Percentiles rank a stretch among this genome's conserved stretches.
Conservation (phyloP, 768 basidiomycete species). For the Calocera viscosa region DNA sequence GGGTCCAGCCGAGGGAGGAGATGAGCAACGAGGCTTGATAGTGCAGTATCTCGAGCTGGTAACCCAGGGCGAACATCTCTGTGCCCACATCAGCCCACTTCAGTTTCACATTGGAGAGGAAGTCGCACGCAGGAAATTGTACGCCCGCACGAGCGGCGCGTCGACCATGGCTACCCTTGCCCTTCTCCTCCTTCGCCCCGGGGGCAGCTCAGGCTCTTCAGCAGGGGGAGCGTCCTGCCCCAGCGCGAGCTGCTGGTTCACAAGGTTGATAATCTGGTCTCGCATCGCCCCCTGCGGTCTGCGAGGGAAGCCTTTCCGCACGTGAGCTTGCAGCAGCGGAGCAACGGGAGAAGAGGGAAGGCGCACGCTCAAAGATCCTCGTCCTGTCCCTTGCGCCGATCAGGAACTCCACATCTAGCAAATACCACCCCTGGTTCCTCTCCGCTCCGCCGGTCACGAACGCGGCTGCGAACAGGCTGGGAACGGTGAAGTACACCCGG, state of each 20-base stretch:
- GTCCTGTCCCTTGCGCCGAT: conserved; percentile 39
- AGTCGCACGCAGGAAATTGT: conserved; percentile 75
- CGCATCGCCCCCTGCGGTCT: conserved; percentile 17
- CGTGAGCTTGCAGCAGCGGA: background rate
- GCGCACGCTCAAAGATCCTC: conserved; percentile 2
- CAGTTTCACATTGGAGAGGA: background rate
- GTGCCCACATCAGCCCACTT: background rate
- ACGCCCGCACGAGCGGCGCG: conserved; percentile 70
- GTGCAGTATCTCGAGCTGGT: conserved; percentile 82
- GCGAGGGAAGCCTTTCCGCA: conserved; percentile 15
- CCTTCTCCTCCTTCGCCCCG: conserved; percentile 3
- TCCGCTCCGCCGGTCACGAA: conserved; percentile 61
- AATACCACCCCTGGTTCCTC: conserved; percentile 56
- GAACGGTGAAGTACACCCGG: conserved; percentile 62
- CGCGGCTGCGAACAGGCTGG: conserved; percentile 59
- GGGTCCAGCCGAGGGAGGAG: conserved; percentile 66
- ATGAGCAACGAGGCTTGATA: conserved; percentile 38
- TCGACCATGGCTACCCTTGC: conserved; percentile 39
- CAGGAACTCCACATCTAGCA: conserved; percentile 41
- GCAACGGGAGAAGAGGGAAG: background rate
- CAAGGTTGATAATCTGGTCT: conserved; percentile 18
- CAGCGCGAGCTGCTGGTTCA: conserved; percentile 19
- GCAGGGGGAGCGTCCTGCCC: conserved; percentile 9
- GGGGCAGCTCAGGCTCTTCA: background rate
- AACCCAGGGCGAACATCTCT: conserved; percentile 88